Percentiles rank a stretch among this genome's conserved stretches.
phyloP scores from a whole-genome alignment of 108 stramenopile genomes.

The Skeletonema tropicum region DNA sequence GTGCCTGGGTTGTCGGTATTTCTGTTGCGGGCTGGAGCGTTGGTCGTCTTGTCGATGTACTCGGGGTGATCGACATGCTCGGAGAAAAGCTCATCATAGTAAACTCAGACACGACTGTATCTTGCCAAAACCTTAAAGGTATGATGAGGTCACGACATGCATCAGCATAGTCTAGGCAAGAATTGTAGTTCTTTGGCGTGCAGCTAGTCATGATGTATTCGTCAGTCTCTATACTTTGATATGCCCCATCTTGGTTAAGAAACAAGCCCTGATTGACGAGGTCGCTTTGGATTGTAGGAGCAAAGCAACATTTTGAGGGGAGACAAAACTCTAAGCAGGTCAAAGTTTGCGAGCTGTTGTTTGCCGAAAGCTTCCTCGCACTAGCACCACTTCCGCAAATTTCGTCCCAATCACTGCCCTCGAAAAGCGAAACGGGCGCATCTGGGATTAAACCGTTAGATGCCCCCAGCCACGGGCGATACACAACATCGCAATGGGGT shows the following conservation, averaged over 20 bases:
- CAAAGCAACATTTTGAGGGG: neutral
- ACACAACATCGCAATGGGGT: conserved; percentile 14
- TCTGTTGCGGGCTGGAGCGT: neutral
- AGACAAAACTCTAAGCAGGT: neutral
- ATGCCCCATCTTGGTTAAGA: neutral
- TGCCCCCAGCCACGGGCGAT: conserved; percentile 2
- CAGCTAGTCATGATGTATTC: conserved; percentile 6
- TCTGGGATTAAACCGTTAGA: neutral
- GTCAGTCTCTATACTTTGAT: neutral
- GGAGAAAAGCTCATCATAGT: neutral
- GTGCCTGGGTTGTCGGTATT: neutral
- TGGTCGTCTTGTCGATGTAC: neutral
- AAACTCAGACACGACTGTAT: neutral
- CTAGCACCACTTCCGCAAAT: neutral
- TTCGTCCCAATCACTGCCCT: conserved; percentile 14
- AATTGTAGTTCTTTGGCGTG: neutral
- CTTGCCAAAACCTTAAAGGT: neutral
- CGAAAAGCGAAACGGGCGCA: conserved; percentile 8
- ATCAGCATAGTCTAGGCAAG: neutral
- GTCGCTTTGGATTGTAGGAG: neutral
- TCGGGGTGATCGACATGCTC: neutral
- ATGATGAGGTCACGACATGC: neutral
- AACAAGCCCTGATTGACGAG: neutral
- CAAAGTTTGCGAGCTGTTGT: neutral
- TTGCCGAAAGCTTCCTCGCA: neutral